A percentile compares a stretch with the other conserved stretches of the same genome.
Conservation (phyloP, 306 rosid genomes). For the Cicer arietinum region DNA sequence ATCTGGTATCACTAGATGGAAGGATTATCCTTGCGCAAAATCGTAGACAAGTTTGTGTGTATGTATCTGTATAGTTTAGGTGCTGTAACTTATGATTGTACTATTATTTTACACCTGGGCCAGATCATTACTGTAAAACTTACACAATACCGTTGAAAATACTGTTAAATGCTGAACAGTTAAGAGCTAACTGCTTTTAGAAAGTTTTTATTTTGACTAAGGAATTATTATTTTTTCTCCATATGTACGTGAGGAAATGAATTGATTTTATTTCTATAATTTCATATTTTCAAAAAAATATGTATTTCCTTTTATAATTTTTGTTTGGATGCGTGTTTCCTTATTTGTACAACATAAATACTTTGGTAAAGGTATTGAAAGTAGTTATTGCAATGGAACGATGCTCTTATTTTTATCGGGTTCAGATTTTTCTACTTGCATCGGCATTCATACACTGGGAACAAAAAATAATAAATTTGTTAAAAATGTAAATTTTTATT, state of each 20-base stretch:
- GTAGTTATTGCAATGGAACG: too few species aligned
- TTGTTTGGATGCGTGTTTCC: too few species aligned
- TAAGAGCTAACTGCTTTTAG: slow-evolving; percentile 19
- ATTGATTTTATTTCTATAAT: background rate
- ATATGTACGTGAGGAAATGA: too few species aligned
- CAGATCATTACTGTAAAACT: slow-evolving; percentile 27
- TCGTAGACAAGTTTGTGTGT: slow-evolving; percentile 47
- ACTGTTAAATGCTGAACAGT: background rate
- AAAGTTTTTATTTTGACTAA: background rate
- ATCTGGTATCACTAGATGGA: slow-evolving; percentile 82
- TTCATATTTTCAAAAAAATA: background rate
- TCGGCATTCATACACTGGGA: too few species aligned
- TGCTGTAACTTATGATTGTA: slow-evolving; percentile 28
- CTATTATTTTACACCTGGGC: slow-evolving; percentile 17
- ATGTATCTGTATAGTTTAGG: slow-evolving; percentile 38
- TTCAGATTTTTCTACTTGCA: too few species aligned
- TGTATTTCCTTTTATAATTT: too few species aligned
- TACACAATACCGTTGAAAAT: background rate
- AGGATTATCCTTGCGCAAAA: slow-evolving; percentile 68
- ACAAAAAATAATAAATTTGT: too few species aligned
- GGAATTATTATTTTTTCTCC: too few species aligned
- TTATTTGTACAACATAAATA: too few species aligned
- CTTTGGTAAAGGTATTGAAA: too few species aligned
- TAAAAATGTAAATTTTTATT: too few species aligned
- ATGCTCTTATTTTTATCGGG: too few species aligned